Conservation (phyloP, 208 protist species). For the Acanthamoeba comandoni region DNA sequence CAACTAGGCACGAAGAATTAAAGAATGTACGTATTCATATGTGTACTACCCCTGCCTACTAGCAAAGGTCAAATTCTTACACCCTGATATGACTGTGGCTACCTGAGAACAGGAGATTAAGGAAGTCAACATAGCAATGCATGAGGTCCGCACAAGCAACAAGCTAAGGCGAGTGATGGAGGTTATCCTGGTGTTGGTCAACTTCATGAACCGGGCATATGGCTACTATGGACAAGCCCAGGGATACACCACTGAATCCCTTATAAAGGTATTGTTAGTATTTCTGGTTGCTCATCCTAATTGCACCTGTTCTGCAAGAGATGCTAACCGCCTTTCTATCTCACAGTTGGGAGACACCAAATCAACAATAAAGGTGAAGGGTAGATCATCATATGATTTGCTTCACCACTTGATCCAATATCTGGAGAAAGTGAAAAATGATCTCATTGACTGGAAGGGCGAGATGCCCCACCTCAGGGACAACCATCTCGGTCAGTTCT, state of each 20-base stretch:
- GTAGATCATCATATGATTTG: not conserved
- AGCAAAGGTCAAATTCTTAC: too few relatives aligned
- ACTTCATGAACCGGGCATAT: conserved; percentile 61
- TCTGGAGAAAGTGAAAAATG: conserved; percentile 14
- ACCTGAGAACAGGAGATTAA: too few relatives aligned
- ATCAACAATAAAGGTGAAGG: conserved; percentile 26
- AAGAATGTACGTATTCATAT: too few relatives aligned
- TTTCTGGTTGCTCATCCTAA: too few relatives aligned
- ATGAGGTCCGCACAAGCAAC: conserved; percentile 4
- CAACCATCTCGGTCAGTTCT: not conserved
- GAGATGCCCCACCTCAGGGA: conserved; percentile 24
- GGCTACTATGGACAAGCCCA: conserved; percentile 14
- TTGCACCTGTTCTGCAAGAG: too few relatives aligned
- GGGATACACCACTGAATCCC: conserved; percentile 31
- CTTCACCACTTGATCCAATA: conserved; percentile 35
- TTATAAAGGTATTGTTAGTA: too few relatives aligned
- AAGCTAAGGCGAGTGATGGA: conserved; percentile 52
- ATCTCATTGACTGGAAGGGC: not conserved
- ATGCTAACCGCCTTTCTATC: too few relatives aligned
- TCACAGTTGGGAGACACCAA: conserved; percentile 17
- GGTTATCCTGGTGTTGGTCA: conserved; percentile 56
- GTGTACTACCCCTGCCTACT: too few relatives aligned
- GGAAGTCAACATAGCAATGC: not conserved
- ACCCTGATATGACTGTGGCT: too few relatives aligned
- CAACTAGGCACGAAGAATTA: not conserved